Evolutionary conservation across 164 flowering plant species (phyloP).

Genomic region (Taxillus chinensis): DNA sequence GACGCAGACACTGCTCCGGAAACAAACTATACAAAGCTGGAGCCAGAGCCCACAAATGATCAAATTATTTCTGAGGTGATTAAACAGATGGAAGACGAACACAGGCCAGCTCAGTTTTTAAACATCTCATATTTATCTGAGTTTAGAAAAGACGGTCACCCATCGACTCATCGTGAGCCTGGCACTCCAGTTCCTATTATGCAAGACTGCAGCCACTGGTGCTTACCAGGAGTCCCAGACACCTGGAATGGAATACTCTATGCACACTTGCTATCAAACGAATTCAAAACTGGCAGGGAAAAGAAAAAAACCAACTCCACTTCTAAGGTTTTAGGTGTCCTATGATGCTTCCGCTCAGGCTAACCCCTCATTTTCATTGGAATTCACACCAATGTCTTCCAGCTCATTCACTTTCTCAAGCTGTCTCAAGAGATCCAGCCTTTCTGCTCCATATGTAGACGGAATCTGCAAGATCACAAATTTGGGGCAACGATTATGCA

Average conservation of each 20-base stretch:
- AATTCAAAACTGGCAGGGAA: slow-evolving; percentile 16
- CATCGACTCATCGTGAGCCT: slow-evolving; percentile 50
- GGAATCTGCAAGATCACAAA: slow-evolving; percentile 50
- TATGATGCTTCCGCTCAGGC: too few relatives aligned
- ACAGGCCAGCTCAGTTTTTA: slow-evolving; percentile 25
- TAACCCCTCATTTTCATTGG: slow-evolving; percentile 40
- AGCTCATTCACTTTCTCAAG: slow-evolving; percentile 85
- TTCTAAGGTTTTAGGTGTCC: too few relatives aligned
- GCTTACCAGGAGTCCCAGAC: slow-evolving; percentile 84
- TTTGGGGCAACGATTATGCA: background rate
- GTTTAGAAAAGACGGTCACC: slow-evolving; percentile 55
- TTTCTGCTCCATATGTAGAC: slow-evolving; percentile 79
- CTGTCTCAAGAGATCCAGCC: slow-evolving; percentile 87
- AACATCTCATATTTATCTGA: slow-evolving; percentile 64
- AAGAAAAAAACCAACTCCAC: slow-evolving; percentile 3
- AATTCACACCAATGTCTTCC: slow-evolving; percentile 40
- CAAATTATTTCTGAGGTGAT: slow-evolving; percentile 25
- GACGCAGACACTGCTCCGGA: slow-evolving; percentile 34
- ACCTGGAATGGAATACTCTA: slow-evolving; percentile 62
- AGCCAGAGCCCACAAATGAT: slow-evolving; percentile 39
- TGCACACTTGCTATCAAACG: slow-evolving; percentile 27
- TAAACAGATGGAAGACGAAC: slow-evolving; percentile 25
- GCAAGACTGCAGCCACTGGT: too few relatives aligned
- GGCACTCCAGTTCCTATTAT: slow-evolving; percentile 35
- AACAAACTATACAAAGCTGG: slow-evolving; percentile 29